These are phyloP conservation scores for Inonotus obliquus DNA, from an alignment of 1,284 basidiomycete species.

Conservation along the genomic window DNA sequence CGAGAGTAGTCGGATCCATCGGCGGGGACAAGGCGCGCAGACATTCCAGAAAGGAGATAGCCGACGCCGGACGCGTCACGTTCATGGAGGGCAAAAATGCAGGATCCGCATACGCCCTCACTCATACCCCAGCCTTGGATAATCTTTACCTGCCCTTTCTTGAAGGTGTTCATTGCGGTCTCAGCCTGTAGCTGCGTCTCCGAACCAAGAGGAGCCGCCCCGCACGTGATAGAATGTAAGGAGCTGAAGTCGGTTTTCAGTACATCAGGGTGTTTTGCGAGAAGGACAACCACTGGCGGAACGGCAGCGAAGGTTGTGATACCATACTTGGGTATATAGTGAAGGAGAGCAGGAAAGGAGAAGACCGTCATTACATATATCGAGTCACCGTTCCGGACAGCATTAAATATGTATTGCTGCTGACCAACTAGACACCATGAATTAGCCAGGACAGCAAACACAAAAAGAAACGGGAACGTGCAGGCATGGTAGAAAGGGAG, in stretches of 20 bases:
- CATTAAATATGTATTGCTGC: neutral
- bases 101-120: neutral
- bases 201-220: slow-evolving; percentile 46
- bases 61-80: slow-evolving; percentile 29
- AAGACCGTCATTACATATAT: slow-evolving; percentile 12
- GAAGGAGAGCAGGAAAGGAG: slow-evolving; percentile 5
- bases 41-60: slow-evolving; percentile 51
- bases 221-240: slow-evolving; percentile 39
- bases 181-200: slow-evolving; percentile 34
- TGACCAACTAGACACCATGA: neutral
- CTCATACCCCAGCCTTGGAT: slow-evolving; percentile 17
- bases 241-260: slow-evolving; percentile 41
- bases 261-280: slow-evolving; percentile 33
- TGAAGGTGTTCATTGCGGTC: slow-evolving; percentile 25
- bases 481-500: slow-evolving; percentile 21
- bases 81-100: neutral
- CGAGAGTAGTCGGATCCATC: slow-evolving; percentile 47
- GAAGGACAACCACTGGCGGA: slow-evolving; percentile 45
- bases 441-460: neutral
- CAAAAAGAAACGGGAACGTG: slow-evolving; percentile 4
- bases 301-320: slow-evolving; percentile 42
- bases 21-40: slow-evolving; percentile 54
- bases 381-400: slow-evolving; percentile 2
- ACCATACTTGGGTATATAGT: slow-evolving; percentile 35
- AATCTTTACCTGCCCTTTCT: neutral